Percentiles rank a stretch among this genome's conserved stretches.
These are phyloP conservation scores for Hypocrella siamensis DNA, from an alignment of 2,329 filamentous ascomycete genomes.

Conservation along the genomic window DNA sequence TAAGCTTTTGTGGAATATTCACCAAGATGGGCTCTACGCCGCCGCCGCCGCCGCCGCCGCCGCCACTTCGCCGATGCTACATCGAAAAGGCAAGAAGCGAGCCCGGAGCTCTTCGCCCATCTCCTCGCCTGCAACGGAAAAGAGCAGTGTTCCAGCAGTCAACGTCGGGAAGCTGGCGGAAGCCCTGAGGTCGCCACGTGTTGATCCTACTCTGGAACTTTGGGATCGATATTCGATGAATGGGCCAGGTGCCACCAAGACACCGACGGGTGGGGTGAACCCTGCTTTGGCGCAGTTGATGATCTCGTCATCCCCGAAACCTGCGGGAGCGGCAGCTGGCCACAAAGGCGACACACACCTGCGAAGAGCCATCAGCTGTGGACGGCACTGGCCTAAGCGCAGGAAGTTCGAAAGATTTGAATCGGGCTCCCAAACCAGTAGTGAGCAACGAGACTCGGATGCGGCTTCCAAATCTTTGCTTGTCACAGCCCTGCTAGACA, in stretches of 20 bases:
- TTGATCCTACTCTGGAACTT: slow-evolving; percentile 57
- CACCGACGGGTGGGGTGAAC: slow-evolving; percentile 30
- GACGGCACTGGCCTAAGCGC: slow-evolving; percentile 56
- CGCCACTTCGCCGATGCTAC: slow-evolving; percentile 31
- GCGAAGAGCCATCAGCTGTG: slow-evolving; percentile 53
- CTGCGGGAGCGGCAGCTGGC: slow-evolving; percentile 25
- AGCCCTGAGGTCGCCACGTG: slow-evolving; percentile 48
- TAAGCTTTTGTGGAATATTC: slow-evolving; percentile 43
- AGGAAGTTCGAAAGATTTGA: slow-evolving; percentile 39
- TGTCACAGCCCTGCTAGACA: slow-evolving; percentile 50
- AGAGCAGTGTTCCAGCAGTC: slow-evolving; percentile 27
- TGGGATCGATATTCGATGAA: slow-evolving; percentile 59
- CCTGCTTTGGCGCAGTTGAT: slow-evolving; percentile 49
- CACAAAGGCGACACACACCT: slow-evolving; percentile 28
- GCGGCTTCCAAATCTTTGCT: slow-evolving; percentile 39
- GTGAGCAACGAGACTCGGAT: slow-evolving; percentile 23
- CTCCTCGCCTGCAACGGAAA: slow-evolving; percentile 45
- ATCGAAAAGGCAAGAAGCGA: slow-evolving; percentile 44
- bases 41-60: too few relatives aligned
- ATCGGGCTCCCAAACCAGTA: slow-evolving; percentile 15
- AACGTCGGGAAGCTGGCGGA: slow-evolving; percentile 43
- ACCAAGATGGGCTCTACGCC: slow-evolving; percentile 22
- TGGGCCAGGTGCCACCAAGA: slow-evolving; percentile 24
- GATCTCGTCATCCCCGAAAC: slow-evolving; percentile 55
- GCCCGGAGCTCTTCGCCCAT: slow-evolving; percentile 59